Conservation (phyloP, 345 rosid genomes). For the Combretum micranthum region DNA sequence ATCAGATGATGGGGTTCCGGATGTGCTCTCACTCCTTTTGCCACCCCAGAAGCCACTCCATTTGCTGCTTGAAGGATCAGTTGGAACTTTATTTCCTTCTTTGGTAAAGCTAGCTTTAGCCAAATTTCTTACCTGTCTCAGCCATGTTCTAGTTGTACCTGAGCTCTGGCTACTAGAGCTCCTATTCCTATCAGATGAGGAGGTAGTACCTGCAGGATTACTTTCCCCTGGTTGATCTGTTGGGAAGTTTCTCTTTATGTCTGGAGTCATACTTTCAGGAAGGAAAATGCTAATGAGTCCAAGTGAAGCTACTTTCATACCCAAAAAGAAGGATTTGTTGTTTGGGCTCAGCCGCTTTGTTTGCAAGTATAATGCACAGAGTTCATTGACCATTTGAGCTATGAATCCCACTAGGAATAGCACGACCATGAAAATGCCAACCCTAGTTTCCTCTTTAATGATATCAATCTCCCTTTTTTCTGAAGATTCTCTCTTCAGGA, state of each 20-base stretch:
- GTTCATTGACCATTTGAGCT: constrained; percentile 52
- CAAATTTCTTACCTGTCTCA: constrained; percentile 65
- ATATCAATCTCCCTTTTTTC: no score
- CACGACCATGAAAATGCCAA: constrained; percentile 59
- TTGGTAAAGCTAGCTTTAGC: constrained; percentile 71
- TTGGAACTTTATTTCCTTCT: constrained; percentile 34
- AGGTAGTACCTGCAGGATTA: constrained; percentile 26
- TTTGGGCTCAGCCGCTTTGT: constrained; percentile 47
- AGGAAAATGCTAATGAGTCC: constrained; percentile 49
- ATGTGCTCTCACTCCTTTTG: constrained; percentile 61
- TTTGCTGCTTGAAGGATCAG: constrained; percentile 76
- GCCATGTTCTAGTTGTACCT: constrained; percentile 59
- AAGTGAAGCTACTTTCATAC: constrained; percentile 52
- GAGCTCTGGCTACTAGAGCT: constrained; percentile 60
- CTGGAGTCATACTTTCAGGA: constrained; percentile 40
- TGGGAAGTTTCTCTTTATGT: constrained; percentile 38
- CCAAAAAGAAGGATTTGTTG: constrained; percentile 38
- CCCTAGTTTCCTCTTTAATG: constrained; percentile 28
- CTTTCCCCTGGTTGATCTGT: constrained; percentile 14
- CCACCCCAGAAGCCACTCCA: constrained; percentile 67
- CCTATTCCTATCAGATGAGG: constrained; percentile 38
- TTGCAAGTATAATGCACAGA: constrained; percentile 68
- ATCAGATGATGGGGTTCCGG: constrained; percentile 43
- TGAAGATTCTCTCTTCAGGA: constrained; percentile 34
- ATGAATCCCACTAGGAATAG: constrained; percentile 65